These are phyloP conservation scores for Ceratocystis colombiana DNA, from an alignment of 2,329 filamentous ascomycete genomes.

Conservation along the genomic window DNA sequence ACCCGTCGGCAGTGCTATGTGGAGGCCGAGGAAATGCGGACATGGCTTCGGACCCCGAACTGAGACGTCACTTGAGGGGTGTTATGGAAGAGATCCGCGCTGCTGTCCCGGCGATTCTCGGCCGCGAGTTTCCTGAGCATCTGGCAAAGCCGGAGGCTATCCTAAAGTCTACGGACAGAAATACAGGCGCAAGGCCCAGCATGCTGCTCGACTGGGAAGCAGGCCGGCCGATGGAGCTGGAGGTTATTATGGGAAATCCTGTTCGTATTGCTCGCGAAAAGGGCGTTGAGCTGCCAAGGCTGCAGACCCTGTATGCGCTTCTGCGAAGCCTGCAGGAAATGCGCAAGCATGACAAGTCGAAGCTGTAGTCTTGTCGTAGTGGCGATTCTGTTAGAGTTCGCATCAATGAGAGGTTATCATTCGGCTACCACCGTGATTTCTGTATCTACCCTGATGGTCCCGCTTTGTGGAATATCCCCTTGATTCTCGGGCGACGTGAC, in stretches of 20 bases:
- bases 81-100: slow-evolving; percentile 61
- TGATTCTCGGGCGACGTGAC: background rate
- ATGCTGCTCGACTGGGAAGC: slow-evolving; percentile 64
- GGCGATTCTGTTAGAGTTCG: background rate
- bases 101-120: slow-evolving; percentile 53
- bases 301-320: slow-evolving; percentile 58
- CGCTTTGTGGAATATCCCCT: slow-evolving; percentile 8
- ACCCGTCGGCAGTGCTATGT: slow-evolving; percentile 58
- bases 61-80: slow-evolving; percentile 50
- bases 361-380: slow-evolving; percentile 11
- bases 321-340: slow-evolving; percentile 51
- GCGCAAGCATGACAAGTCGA: slow-evolving; percentile 33
- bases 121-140: slow-evolving; percentile 46
- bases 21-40: slow-evolving; percentile 55
- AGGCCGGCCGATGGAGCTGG: slow-evolving; percentile 56
- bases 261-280: slow-evolving; percentile 52
- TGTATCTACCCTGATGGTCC: slow-evolving; percentile 18
- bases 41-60: slow-evolving; percentile 54
- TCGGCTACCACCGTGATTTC: slow-evolving; percentile 5
- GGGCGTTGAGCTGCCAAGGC: slow-evolving; percentile 54
- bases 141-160: slow-evolving; percentile 55
- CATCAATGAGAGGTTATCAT: background rate
- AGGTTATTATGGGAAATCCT: slow-evolving; percentile 63
- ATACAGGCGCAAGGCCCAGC: slow-evolving; percentile 53
- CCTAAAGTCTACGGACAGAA: slow-evolving; percentile 51